A percentile compares a stretch with the other conserved stretches of the same genome.
Evolutionary conservation across 108 stramenopile species (phyloP).

Genomic region (Fragilaria radians): DNA sequence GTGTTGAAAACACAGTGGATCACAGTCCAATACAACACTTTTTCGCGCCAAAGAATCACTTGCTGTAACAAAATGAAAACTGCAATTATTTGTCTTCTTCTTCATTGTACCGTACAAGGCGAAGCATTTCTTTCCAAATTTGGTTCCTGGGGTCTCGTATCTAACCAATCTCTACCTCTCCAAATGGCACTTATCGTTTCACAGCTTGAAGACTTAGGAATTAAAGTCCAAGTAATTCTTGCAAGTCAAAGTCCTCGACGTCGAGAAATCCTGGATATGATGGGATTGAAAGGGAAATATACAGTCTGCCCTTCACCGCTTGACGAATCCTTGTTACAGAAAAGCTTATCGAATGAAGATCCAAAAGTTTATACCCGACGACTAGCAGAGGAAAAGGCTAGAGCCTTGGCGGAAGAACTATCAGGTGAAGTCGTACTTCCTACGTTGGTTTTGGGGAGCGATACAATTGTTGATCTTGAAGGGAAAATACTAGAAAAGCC

Average conservation of each 20-base stretch:
- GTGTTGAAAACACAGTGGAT: no score
- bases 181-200: no score
- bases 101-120: no score
- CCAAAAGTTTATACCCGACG: conserved; percentile 52
- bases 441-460: conserved; percentile 59
- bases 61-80: no score
- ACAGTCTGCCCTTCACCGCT: conserved; percentile 48
- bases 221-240: conserved; percentile 40
- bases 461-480: conserved; percentile 72
- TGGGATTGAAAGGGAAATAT: conserved; percentile 56
- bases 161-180: no score
- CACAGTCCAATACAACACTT: no score
- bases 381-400: conserved; percentile 66
- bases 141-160: no score
- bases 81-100: no score
- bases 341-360: conserved; percentile 25
- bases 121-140: no score
- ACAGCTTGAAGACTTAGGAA: no score
- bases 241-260: conserved; percentile 71
- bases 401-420: conserved; percentile 42
- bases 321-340: conserved; percentile 58
- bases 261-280: conserved; percentile 78
- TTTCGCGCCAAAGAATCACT: no score
- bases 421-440: not conserved
- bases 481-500: conserved; percentile 86